Percentiles rank a stretch among this genome's conserved stretches.
Evolutionary conservation across 208 protist species (phyloP).

Genomic region (Phytomonas sp.): DNA sequence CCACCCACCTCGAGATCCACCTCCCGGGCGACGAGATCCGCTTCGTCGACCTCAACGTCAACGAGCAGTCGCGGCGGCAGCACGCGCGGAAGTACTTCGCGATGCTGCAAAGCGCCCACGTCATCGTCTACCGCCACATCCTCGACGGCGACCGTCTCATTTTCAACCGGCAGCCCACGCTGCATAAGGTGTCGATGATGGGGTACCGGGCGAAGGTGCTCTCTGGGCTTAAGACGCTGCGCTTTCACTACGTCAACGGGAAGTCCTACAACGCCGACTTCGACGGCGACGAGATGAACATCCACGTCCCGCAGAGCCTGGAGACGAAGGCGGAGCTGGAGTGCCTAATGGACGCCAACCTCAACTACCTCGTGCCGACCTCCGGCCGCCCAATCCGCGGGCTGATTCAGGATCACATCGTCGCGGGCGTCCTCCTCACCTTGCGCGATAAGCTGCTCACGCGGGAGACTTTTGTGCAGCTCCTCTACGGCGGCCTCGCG

Average conservation of each 20-base stretch:
- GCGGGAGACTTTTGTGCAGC: conserved; percentile 86
- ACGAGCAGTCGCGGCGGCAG: conserved; percentile 63
- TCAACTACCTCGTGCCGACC: conserved; percentile 95
- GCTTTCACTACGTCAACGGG: conserved; percentile 99
- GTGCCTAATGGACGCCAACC: conserved; percentile 91
- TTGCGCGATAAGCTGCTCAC: conserved; percentile 95
- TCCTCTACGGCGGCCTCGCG: conserved; percentile 88
- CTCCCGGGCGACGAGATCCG: conserved; percentile 59
- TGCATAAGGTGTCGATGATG: conserved; percentile 99
- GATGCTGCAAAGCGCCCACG: conserved; percentile 52
- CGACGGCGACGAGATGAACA: conserved; percentile 99
- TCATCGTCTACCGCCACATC: conserved; percentile 96
- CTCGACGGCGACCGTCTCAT: conserved; percentile 96
- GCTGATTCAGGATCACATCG: conserved; percentile 99
- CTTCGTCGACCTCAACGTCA: conserved; percentile 73
- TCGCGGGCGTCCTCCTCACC: conserved; percentile 95
- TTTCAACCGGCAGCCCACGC: conserved; percentile 99
- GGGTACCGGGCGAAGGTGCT: conserved; percentile 93
- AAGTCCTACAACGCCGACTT: conserved; percentile 99
- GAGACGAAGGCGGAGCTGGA: conserved; percentile 93
- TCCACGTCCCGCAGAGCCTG: conserved; percentile 97
- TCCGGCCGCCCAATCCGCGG: conserved; percentile 98
- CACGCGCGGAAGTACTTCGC: conserved; percentile 76
- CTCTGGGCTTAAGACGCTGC: conserved; percentile 92
- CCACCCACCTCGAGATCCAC: conserved; percentile 92